Base-by-base conservation (phyloP, 2,329 filamentous ascomycete genomes). In the Huntiella omanensis region DNA sequence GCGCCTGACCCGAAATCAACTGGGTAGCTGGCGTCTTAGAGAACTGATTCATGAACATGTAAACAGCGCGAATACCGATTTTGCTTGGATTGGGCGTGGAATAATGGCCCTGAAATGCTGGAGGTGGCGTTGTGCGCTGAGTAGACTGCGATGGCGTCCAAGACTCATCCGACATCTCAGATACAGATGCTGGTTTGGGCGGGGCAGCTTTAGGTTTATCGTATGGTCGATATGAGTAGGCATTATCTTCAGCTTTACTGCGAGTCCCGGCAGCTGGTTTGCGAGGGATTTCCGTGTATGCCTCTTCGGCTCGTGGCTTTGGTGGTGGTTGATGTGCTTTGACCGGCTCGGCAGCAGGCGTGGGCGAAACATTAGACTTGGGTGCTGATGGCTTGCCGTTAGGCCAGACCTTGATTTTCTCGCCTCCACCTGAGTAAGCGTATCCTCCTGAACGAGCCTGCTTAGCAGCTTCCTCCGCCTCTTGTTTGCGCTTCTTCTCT, bases 1-100 rank as follows among this genome's bases (percentile, higher is more conserved):
- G 71, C 13, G 81, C 83, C 43, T 83, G 66, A n/a, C 83, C 84
- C 0, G 85, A 84, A 33, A 94, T 71, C 47, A 98, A 73, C 60
- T 94, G 83, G 12, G 85, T 86, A n/a, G 83, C 77, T 0, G 91
- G 88, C n/a, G 82, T 87, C 57, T 80, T 83, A 53, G 83, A 77
- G 55, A 84, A 93, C 49, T 83, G 74, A 59, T 92, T 91, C 62
- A 86, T 87, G 68, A 93, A 96, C 47, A 81, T 71, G 59, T 93
- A 96, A 3, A 96, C 91, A 8, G 80, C 91, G 57, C 82, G 82
- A 62, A 98, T 88, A 52, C 94, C 79, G 58, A 98, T 91, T 70
- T 98, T 98, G 64, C 93, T 78, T 0, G 88, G 87, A 58, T 96
- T 85, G 53, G 83, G 83, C 22, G 86, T 95, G 33, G 76, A 73